Base-by-base conservation (phyloP, 129 eudicot species). In the Heracleum sosnowskyi region DNA sequence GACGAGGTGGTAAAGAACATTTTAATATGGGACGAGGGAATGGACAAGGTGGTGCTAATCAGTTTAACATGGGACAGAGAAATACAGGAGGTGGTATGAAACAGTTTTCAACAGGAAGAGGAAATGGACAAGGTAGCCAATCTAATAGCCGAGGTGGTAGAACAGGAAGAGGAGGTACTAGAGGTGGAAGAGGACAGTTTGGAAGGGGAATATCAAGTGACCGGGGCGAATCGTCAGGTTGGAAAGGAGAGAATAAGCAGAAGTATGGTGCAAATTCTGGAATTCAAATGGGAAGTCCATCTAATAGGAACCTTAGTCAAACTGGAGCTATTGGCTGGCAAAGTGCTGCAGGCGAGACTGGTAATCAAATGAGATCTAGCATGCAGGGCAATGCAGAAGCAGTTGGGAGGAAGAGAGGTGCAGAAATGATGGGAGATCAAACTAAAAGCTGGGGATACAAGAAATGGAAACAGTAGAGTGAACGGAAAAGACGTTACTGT, bases 161-260 rank as follows among this genome's bases (percentile, higher is more conserved):
- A 20, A 81, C 62, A 42, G 77, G 64, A 26, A 71, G 75, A 82
- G 82, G 76, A 24, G 79, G 83, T 57, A 79, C 80, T 33, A 64
- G 84, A 80, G 86, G 89, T 69, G 79, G 84, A 28, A 57, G 79
- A 77, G 51, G 73, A 49, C 69, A 39, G 71, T 29, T 31, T 0
- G 71, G 71, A 64, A 64, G 71, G 71, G 71, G 24, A 64, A 64
- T 64, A 64, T 64, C 71, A 64, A 29, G 2, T 31, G 10, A 15
- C 31, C 24, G 22, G 37, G 71, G 71, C 5, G 37, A 31, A 64
- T 64, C 71, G 22, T 64, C 39, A 4, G 71, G 71, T 64, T 64
- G 71, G 71, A 64, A 64, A 29, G 71, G 39, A 31, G 37, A 64
- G 9, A 34, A 29, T 36, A 70, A 36, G n/a, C 45, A 70, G 26